Base-by-base conservation (phyloP, 495 filamentous ascomycete species). In the Annulohypoxylon bovei region DNA sequence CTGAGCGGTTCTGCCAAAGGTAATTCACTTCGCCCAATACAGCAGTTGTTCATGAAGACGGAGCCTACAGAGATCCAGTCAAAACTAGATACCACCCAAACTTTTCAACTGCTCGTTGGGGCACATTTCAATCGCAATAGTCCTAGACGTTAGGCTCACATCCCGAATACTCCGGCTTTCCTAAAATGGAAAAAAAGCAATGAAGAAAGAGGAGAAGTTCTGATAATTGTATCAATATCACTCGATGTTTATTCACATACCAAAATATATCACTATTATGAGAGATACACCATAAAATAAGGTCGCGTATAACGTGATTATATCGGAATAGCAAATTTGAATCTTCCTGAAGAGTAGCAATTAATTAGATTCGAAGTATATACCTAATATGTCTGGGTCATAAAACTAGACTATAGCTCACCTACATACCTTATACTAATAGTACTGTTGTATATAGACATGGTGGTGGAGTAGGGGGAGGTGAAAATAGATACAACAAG, bases 111-210 rank as follows among this genome's bases (percentile, higher is more conserved):
- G 20, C 32, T 32, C 20, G 50, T 44, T 39, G 30, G 39, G 23
- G 52, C 35, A 52, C 54, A 28, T 35, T 33, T 14, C 58, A 52
- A 52, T 47, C 46, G 27, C 28, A 44, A 37, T 58, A 12, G 53
- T 39, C 18, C 40, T 30, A 47, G 61, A 44, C 9, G 11, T 16
- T 18, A 42, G 18, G 35, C 55, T 39, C 44, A 32, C 67, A 44
- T 39, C 30, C 32, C 61, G 32, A 47, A 33, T 23, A 25, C 30
- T 33, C 55, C 62, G 67, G 67, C 37, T 65, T 70, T 49, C 67
- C 67, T 22, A 25, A 70, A 70, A 5, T 25, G 55, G 67, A 33
- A 65, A 55, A 46, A 50, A 53, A 63, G 30, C 53, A 28, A 28
- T 40, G 20, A 4, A 27, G 22, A 23, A 44, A 27, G 23, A 16